Base-by-base conservation (phyloP, 1,139 yeast species). In the Schizosaccharomyces versatilis region DNA sequence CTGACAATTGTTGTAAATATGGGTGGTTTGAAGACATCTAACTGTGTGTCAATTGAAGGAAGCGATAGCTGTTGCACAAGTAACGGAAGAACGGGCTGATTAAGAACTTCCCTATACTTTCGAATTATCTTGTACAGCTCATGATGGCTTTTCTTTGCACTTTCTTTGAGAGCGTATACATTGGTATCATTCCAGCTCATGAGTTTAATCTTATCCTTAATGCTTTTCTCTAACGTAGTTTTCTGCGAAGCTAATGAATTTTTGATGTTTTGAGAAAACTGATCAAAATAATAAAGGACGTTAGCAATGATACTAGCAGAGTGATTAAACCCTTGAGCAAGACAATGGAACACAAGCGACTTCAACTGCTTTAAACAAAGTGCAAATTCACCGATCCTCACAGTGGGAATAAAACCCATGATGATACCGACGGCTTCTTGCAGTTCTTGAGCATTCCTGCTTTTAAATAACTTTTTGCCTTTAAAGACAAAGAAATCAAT, bases 171-270 rank as follows among this genome's bases (percentile, higher is more conserved):
- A 0, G 98, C 95, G 64, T 82, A 94, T 53, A 86, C 79, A 63
- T 93, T 93, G 10, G 88, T 90, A 68, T 93, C 99, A 63, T 88
- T 86, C 97, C 98, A 93, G 64, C 95, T 84, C 1, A 97, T 96
- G 38, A 93, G 72, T 54, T 85, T 69, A 53, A 90, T 85, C 5
- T 86, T 81, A 58, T 93, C 98, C 51, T 78, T 73, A 36, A 90
- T 76, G 55, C 85, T 90, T 63, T 86, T 88, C 59, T 81, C 86
- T 47, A 90, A 69, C 7, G 68, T 67, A 61, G 73, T 76, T 64
- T 74, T 78, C 0, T 73, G 73, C 1, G 66, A 65, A 0, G 62
- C 63, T 36, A 86, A 67, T 15, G 70, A 68, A 0, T 74, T 75
- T 1, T 67, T 65, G 17, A 88, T 69, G 3, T 67, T 64, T 0